Evolutionary conservation across 371 early-diverging fungal species (phyloP).

Genomic region (Mucor mucedo): DNA sequence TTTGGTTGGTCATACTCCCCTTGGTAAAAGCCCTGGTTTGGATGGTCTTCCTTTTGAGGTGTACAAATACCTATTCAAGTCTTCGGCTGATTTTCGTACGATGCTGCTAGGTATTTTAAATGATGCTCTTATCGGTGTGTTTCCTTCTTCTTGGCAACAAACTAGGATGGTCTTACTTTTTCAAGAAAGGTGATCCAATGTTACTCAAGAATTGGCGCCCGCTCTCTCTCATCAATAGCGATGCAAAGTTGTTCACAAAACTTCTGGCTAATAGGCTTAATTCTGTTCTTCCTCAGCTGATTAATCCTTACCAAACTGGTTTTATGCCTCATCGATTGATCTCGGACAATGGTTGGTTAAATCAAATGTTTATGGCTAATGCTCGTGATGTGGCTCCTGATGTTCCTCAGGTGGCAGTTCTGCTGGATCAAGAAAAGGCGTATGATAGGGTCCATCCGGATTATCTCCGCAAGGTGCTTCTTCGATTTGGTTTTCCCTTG

Average conservation of each 20-base stretch:
- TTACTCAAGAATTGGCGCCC: slow-evolving; percentile 33
- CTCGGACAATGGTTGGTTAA: slow-evolving; percentile 29
- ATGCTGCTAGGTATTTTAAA: slow-evolving; percentile 24
- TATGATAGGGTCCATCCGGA: slow-evolving; percentile 31
- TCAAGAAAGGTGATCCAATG: slow-evolving; percentile 39
- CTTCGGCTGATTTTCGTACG: background rate
- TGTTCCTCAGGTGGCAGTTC: background rate
- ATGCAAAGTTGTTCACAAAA: slow-evolving; percentile 33
- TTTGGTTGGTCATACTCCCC: slow-evolving; percentile 9
- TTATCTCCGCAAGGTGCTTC: slow-evolving; percentile 4
- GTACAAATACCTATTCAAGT: background rate
- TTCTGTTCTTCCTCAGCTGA: background rate
- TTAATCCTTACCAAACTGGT: slow-evolving; percentile 24
- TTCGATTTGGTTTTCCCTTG: slow-evolving; percentile 6
- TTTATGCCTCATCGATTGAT: slow-evolving; percentile 19
- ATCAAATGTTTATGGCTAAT: slow-evolving; percentile 21
- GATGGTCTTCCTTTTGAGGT: slow-evolving; percentile 44
- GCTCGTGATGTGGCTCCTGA: background rate
- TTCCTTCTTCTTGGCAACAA: slow-evolving; percentile 20
- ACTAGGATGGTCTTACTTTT: slow-evolving; percentile 35
- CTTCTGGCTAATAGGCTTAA: slow-evolving; percentile 24
- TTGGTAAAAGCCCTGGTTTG: slow-evolving; percentile 29
- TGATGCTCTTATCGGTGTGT: slow-evolving; percentile 9
- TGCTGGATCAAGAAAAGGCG: slow-evolving; percentile 24
- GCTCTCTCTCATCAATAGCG: slow-evolving; percentile 32